Evolutionary conservation across 495 filamentous ascomycete genomes (phyloP).

Genomic region (Aeminium ludgeri): DNA sequence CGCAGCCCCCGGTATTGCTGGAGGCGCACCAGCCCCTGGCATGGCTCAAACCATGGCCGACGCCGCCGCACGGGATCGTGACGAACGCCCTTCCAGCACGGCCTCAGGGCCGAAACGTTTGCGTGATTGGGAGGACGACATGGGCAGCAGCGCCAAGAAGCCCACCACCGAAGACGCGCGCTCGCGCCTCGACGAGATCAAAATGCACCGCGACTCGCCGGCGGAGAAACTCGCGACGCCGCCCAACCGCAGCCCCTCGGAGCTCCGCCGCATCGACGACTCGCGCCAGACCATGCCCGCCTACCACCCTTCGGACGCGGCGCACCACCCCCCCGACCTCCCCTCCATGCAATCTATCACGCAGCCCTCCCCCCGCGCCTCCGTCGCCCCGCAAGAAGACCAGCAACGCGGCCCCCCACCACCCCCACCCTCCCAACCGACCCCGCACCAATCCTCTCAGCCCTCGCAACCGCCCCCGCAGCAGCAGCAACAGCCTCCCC

Average conservation of each 20-base stretch:
- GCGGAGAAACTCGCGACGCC: constrained; percentile 42
- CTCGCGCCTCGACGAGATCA: constrained; percentile 68
- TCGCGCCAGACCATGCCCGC: constrained; percentile 41
- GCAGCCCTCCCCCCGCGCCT: constrained; percentile 41
- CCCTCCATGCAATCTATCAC: constrained; percentile 51
- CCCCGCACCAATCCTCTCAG: too few relatives aligned
- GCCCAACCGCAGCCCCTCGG: constrained; percentile 63
- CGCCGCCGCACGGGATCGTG: constrained; percentile 64
- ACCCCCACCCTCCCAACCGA: constrained; percentile 24
- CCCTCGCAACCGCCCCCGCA: constrained; percentile 30
- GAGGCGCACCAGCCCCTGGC: constrained; percentile 56
- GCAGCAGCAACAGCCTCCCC: constrained; percentile 28
- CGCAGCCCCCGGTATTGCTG: constrained; percentile 51
- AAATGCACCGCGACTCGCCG: constrained; percentile 36
- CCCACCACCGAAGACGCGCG: constrained; percentile 73
- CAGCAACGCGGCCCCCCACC: constrained; percentile 31
- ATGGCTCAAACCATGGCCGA: constrained; percentile 58
- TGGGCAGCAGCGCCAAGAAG: constrained; percentile 51
- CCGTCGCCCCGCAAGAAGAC: constrained; percentile 30
- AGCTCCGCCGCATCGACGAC: constrained; percentile 43
- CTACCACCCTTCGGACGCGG: constrained; percentile 80
- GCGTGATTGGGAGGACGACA: constrained; percentile 82
- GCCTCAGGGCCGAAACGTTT: constrained; percentile 60
- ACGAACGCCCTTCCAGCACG: constrained; percentile 48
- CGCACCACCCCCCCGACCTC: constrained; percentile 63